Evolutionary conservation across 352 stramenopile species (phyloP).

Genomic region (Globisporangium iwayamae): DNA sequence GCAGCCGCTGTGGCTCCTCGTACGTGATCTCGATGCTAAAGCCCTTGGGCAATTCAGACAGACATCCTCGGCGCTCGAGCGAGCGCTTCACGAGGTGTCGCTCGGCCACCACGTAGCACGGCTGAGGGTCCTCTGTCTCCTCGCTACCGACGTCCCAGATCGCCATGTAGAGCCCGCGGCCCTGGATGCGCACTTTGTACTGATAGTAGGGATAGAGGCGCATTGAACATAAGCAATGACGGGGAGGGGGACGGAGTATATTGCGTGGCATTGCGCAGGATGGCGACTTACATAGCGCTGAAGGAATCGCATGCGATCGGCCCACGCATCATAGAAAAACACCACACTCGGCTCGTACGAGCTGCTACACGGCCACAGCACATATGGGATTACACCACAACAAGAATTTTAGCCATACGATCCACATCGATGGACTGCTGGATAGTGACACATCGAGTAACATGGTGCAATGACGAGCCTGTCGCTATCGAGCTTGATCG

Average conservation of each 20-base stretch:
- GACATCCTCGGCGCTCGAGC: slow-evolving; percentile 23
- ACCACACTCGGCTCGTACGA: slow-evolving; percentile 51
- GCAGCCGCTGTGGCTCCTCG: slow-evolving; percentile 47
- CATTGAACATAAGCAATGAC: neutral
- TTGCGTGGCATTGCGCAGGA: neutral
- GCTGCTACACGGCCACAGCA: slow-evolving; percentile 14
- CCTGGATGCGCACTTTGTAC: slow-evolving; percentile 60
- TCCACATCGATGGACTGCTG: neutral
- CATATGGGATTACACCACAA: neutral
- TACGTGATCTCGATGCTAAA: slow-evolving; percentile 46
- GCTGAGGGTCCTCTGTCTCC: slow-evolving; percentile 58
- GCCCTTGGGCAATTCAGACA: slow-evolving; percentile 37
- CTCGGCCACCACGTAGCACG: slow-evolving; percentile 61
- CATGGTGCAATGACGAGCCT: neutral
- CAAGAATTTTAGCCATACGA: neutral
- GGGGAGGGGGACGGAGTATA: neutral
- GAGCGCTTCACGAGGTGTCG: slow-evolving; percentile 50
- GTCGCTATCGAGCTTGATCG: slow-evolving; percentile 44
- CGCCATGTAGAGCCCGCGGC: slow-evolving; percentile 45
- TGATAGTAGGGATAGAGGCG: slow-evolving; percentile 9
- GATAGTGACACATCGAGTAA: neutral
- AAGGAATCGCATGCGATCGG: slow-evolving; percentile 49
- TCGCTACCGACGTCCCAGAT: slow-evolving; percentile 50
- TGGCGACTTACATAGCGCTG: slow-evolving; percentile 47
- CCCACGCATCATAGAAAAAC: slow-evolving; percentile 79